Conservation (phyloP, 1,284 basidiomycete genomes). For the Malassezia pachydermatis region DNA sequence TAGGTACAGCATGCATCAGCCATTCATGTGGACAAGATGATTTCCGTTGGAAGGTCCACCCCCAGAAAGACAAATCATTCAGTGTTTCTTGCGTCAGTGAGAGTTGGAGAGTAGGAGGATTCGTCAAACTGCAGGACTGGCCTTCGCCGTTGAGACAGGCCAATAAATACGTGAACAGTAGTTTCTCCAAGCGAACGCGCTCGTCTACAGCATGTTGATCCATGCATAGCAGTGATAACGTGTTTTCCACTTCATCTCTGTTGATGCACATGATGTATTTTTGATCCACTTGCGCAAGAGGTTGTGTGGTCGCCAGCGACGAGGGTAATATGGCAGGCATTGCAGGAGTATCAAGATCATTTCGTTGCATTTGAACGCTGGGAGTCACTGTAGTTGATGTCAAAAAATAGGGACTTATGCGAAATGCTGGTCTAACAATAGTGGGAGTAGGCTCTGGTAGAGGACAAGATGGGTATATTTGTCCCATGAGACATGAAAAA, state of each 20-base stretch:
- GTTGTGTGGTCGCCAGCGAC: neutral
- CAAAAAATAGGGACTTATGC: no score
- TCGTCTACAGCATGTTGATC: slow-evolving; percentile 96
- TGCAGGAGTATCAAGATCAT: neutral
- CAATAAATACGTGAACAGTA: slow-evolving; percentile 59
- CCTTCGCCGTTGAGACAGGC: slow-evolving; percentile 6
- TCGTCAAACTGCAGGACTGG: neutral
- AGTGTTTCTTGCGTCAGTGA: neutral
- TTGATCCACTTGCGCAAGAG: slow-evolving; percentile 71
- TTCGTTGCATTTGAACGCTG: neutral
- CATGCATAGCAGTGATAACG: slow-evolving; percentile 58
- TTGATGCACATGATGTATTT: slow-evolving; percentile 72
- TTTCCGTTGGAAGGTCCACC: neutral
- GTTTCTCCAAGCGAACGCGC: slow-evolving; percentile 71
- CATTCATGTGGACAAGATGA: neutral
- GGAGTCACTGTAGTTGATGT: no score
- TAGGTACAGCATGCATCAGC: neutral
- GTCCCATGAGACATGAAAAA: no score
- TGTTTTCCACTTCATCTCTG: slow-evolving; percentile 2
- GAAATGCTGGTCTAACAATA: no score
- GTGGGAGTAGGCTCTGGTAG: no score
- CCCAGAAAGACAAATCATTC: neutral
- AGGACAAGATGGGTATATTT: no score
- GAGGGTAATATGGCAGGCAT: neutral
- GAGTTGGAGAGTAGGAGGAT: neutral